Conservation (phyloP, 805 yeast genomes). For the Wickerhamomyces bovis region DNA sequence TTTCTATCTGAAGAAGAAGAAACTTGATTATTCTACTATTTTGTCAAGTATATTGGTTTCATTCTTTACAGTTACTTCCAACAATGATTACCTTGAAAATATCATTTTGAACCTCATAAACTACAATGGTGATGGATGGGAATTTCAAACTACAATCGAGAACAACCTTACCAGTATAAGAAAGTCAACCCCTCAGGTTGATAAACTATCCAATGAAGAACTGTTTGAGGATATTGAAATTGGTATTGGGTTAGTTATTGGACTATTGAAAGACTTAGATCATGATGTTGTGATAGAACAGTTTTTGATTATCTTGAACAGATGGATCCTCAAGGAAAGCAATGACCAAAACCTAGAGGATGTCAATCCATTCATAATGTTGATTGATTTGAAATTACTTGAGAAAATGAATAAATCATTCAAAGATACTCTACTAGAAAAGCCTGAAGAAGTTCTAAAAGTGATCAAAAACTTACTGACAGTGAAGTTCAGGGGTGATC, state of each 20-base stretch:
- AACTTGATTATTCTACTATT: slow-evolving; percentile 25
- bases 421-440: slow-evolving; percentile 39
- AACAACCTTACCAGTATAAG: slow-evolving; percentile 30
- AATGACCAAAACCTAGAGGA: slow-evolving; percentile 11
- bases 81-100: slow-evolving; percentile 20
- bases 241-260: slow-evolving; percentile 35
- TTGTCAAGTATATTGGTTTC: slow-evolving; percentile 28
- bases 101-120: slow-evolving; percentile 28
- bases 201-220: slow-evolving; percentile 19
- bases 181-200: slow-evolving; percentile 11
- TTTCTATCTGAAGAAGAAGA: slow-evolving; percentile 28
- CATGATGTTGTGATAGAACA: slow-evolving; percentile 38
- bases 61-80: slow-evolving; percentile 25
- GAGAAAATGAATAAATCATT: slow-evolving; percentile 55
- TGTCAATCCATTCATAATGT: slow-evolving; percentile 45
- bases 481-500: slow-evolving; percentile 7
- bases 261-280: slow-evolving; percentile 44
- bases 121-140: slow-evolving; percentile 30
- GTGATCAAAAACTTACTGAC: slow-evolving; percentile 39
- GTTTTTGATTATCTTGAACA: slow-evolving; percentile 46
- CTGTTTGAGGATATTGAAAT: slow-evolving; percentile 40
- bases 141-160: slow-evolving; percentile 29
- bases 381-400: slow-evolving; percentile 57
- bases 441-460: slow-evolving; percentile 50
- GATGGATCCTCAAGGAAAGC: slow-evolving; percentile 44